These are phyloP conservation scores for Calonectria pseudoturangicola DNA, from an alignment of 2,329 filamentous ascomycete species.

Conservation along the genomic window DNA sequence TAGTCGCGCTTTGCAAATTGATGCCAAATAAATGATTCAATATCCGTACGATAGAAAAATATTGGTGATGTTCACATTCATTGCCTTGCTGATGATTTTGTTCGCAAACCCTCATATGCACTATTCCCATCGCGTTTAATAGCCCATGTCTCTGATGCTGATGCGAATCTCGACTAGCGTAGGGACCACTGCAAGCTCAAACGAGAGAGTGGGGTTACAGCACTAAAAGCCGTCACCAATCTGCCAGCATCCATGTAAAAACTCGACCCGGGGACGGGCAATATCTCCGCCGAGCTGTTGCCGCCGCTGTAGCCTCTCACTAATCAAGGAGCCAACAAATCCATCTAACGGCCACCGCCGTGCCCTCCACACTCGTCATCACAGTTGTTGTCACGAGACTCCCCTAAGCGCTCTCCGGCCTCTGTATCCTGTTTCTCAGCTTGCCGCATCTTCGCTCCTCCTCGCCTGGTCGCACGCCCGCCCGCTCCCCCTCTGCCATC, in stretches of 20 bases:
- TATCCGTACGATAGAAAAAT: too few relatives aligned
- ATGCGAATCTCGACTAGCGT: conserved; percentile 28
- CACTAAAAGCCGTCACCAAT: conserved; percentile 21
- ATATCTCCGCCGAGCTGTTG: conserved; percentile 50
- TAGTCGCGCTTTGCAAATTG: too few relatives aligned
- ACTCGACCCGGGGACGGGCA: conserved; percentile 42
- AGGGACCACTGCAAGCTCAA: conserved; percentile 27
- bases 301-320: conserved; percentile 29
- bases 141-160: conserved; percentile 28
- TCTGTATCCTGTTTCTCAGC: conserved; percentile 3
- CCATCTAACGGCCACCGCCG: conserved; percentile 52
- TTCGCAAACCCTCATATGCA: background rate
- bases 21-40: too few relatives aligned
- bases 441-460: background rate
- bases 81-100: background rate
- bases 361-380: conserved; percentile 17
- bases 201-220: conserved; percentile 30
- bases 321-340: conserved; percentile 36
- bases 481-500: conserved; percentile 33
- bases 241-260: conserved; percentile 37
- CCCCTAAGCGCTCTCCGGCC: background rate
- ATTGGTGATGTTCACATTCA: too few relatives aligned
- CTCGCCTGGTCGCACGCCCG: conserved; percentile 22
- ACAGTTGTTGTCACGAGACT: conserved; percentile 4
- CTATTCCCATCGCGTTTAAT: background rate